Conservation (phyloP, 176 grass and related monocot species). For the Ampelocalamus luodianensis region DNA sequence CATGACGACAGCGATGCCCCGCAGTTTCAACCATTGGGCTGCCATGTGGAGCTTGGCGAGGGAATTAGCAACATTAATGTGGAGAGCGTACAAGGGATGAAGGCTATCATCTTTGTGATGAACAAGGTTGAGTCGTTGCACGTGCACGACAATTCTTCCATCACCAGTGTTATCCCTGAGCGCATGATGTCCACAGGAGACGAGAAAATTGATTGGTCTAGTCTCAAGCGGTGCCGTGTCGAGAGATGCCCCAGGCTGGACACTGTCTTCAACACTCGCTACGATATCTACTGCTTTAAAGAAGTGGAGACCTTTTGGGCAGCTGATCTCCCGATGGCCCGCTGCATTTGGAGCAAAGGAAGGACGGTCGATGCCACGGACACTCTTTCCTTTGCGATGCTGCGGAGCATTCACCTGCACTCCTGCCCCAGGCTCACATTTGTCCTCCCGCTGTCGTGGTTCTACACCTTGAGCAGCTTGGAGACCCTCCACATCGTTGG, state of each 20-base stretch:
- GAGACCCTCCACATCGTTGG: not conserved
- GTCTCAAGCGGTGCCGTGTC: not conserved
- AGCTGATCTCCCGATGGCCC: not conserved
- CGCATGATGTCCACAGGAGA: too few species aligned
- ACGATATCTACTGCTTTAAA: rapidly evolving
- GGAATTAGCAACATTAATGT: not conserved
- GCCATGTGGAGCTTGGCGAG: constrained; percentile 14
- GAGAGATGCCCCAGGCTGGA: not conserved
- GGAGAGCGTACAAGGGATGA: not conserved
- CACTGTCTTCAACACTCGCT: not conserved
- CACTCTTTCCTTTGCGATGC: not conserved
- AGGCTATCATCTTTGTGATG: not conserved
- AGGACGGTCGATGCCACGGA: rapidly evolving
- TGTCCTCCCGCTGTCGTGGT: not conserved
- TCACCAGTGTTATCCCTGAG: not conserved
- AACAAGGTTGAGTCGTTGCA: not conserved
- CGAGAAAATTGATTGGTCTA: rapidly evolving
- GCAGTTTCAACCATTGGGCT: not conserved
- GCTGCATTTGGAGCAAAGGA: not conserved
- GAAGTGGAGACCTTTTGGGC: not conserved
- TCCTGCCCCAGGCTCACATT: not conserved
- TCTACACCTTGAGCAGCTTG: not conserved
- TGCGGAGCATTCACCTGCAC: not conserved
- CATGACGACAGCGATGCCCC: not conserved
- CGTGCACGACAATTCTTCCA: not conserved